Conservation (phyloP, 495 filamentous ascomycete species). For the Cladorrhinum samala region DNA sequence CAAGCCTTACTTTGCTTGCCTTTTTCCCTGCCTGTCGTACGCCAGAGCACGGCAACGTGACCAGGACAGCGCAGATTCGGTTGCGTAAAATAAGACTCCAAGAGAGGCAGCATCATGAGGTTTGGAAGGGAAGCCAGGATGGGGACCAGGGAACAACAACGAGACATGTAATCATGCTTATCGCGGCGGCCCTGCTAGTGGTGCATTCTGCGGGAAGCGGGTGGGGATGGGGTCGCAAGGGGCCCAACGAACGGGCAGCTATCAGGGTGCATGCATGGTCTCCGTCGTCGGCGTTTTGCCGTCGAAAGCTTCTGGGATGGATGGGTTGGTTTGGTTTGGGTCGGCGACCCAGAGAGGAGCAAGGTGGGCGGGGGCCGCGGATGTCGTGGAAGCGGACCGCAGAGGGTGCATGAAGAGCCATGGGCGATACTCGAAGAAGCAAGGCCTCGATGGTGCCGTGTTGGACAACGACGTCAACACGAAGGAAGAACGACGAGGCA, state of each 20-base stretch:
- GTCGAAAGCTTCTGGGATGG: background rate
- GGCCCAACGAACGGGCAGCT: background rate
- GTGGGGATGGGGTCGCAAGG: constrained; percentile 4
- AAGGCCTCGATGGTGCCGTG: background rate
- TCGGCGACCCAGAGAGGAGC: background rate
- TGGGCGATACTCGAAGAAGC: constrained; percentile 2
- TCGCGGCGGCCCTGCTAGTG: background rate
- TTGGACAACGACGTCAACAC: constrained; percentile 4
- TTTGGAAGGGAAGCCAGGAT: background rate
- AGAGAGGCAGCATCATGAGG: background rate
- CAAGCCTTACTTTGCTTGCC: too few species aligned
- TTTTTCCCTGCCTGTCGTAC: constrained; percentile 14
- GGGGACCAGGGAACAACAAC: background rate
- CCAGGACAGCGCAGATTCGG: constrained; percentile 13
- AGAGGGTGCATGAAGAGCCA: background rate
- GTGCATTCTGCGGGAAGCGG: background rate
- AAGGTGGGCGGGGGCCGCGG: background rate
- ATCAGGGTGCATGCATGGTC: background rate
- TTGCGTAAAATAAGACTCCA: constrained; percentile 18
- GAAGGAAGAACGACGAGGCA: background rate
- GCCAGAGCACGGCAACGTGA: constrained; percentile 16
- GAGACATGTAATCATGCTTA: background rate
- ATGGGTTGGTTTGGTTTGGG: background rate
- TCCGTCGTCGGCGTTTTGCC: background rate
- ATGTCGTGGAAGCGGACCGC: background rate